These are phyloP conservation scores for Termitomyces sp. DNA, from an alignment of 768 basidiomycete species.

Conservation along the genomic window DNA sequence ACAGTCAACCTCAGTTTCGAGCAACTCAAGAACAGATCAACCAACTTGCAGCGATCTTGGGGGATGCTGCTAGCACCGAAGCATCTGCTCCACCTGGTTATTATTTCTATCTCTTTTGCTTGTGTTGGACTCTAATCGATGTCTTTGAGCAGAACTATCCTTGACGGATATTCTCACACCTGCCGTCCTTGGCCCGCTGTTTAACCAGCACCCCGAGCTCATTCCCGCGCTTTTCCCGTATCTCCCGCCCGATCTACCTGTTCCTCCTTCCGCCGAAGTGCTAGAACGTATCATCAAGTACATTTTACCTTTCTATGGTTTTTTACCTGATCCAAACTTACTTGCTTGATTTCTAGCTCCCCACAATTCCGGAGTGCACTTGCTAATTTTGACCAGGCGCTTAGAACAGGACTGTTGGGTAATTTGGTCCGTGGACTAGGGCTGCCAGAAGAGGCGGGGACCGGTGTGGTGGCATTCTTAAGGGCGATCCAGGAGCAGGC, in stretches of 20 bases:
- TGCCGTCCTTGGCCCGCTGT: slow-evolving; percentile 64
- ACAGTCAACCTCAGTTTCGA: slow-evolving; percentile 24
- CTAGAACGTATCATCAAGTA: slow-evolving; percentile 68
- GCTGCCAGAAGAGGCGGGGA: slow-evolving; percentile 80
- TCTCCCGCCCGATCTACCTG: slow-evolving; percentile 72
- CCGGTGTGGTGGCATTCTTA: slow-evolving; percentile 72
- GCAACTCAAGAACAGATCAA: slow-evolving; percentile 64
- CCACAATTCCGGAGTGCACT: slow-evolving; percentile 82
- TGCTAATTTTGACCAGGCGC: slow-evolving; percentile 74
- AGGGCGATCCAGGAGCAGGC: slow-evolving; percentile 76
- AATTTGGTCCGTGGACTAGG: slow-evolving; percentile 74
- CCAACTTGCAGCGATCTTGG: slow-evolving; percentile 50
- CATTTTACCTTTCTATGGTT: slow-evolving; percentile 3
- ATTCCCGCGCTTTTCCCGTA: slow-evolving; percentile 71
- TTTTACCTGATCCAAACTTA: not conserved
- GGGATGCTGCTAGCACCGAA: slow-evolving; percentile 30
- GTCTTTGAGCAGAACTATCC: slow-evolving; percentile 42
- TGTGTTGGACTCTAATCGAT: not conserved
- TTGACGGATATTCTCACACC: slow-evolving; percentile 75
- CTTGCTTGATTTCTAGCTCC: slow-evolving; percentile 31
- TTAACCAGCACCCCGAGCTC: slow-evolving; percentile 63
- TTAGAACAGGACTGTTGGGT: slow-evolving; percentile 74
- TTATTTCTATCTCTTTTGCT: not conserved
- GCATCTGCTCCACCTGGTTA: slow-evolving; percentile 29
- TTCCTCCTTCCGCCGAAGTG: slow-evolving; percentile 61